Evolutionary conservation across 2,329 filamentous ascomycete genomes (phyloP), one percentile per base, ranked within the genome.

Genomic region (Xylariaceae sp.): DNA sequence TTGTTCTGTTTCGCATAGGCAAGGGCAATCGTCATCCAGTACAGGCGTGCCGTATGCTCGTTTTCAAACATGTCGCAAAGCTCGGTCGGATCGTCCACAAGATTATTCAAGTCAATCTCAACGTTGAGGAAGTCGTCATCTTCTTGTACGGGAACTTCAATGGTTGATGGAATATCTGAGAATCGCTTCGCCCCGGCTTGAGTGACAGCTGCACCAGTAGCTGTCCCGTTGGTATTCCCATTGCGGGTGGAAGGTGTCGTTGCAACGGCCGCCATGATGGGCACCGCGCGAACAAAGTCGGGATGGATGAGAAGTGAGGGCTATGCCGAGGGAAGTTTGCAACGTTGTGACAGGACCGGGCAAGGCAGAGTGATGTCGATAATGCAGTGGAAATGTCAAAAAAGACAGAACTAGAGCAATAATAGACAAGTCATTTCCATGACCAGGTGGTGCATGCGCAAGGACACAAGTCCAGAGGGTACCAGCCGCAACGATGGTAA

Each of bases 1-100:
- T 94, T 94, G 59, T 83, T 82, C 67, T 95, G 88, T 68, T 97
- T 98, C 28, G 92, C 90, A 59, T 98, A 98, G 33, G 90, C 90
- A 43, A 97, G 74, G 29, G 94, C 86, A 50, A 97, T 92, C n/a
- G 88, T 90, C 73, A 98, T 90, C 94, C 94, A 98, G 53, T 94
- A 94, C 36, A 83, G 87, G 55, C 90, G 88, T 26, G 87, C 84
- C 12, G 88, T 89, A 56, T 83, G 81, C 63, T 98, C 94, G 57
- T 92, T 94, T 67, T 98, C 90, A 48, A 98, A 80, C 35, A 98
- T 75, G 19, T 87, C 92, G 63, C 92, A 98, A 4, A 98, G 76
- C 67, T 98, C 92, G 32, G 86, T 95, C 14, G 88, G 87, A 59
- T 97, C 92, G 61, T 97, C 92, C 44, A 89, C 78, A 27, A 96